Conservation (phyloP, 163 green algal genomes). For the Chloroidium sp. region DNA sequence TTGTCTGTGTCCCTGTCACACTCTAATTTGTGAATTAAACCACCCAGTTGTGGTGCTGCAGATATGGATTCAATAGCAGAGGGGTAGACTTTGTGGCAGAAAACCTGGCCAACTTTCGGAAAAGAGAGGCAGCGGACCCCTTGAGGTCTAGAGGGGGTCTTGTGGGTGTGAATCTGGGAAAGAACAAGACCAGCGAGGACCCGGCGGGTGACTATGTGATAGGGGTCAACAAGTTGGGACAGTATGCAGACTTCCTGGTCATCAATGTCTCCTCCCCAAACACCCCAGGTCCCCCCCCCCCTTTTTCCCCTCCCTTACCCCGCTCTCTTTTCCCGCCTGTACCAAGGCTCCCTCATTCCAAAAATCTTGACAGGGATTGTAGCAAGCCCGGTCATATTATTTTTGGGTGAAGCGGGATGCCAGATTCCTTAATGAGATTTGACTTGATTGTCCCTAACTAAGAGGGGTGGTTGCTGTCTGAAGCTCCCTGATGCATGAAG, state of each 20-base stretch:
- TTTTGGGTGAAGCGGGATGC: too few relatives aligned
- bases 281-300: constrained; percentile 64
- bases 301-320: too few relatives aligned
- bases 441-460: too few relatives aligned
- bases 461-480: too few relatives aligned
- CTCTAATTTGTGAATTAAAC: too few relatives aligned
- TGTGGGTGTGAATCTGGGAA: constrained; percentile 94
- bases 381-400: too few relatives aligned
- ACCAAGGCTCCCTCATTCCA: too few relatives aligned
- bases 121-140: not conserved
- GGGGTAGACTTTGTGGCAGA: constrained; percentile 68
- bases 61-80: constrained; percentile 96
- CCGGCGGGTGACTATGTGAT: constrained; percentile 79
- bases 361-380: too few relatives aligned
- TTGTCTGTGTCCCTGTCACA: too few relatives aligned
- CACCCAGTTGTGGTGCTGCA: constrained; percentile 27
- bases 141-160: constrained; percentile 30
- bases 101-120: constrained; percentile 37
- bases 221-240: constrained; percentile 57
- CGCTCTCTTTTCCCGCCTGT: too few relatives aligned
- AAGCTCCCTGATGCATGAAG: too few relatives aligned
- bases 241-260: constrained; percentile 80
- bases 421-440: too few relatives aligned
- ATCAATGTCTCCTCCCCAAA: constrained; percentile 98
- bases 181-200: constrained; percentile 91